Conservation (phyloP, 306 rosid species). For the Castanea sativa region DNA sequence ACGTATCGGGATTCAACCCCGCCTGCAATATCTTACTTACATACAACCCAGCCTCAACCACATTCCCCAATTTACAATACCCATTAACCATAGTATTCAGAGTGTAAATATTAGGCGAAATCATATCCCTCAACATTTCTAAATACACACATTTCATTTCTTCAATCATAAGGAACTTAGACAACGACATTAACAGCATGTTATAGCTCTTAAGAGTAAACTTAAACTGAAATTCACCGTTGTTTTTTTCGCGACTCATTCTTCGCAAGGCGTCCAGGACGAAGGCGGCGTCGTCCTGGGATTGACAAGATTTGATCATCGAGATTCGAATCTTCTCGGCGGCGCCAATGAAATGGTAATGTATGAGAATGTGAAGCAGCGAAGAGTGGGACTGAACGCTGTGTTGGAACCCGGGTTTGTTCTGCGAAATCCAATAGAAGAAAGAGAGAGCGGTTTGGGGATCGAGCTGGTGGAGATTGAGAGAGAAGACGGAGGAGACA, state of each 20-base stretch:
- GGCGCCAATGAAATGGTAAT: slow-evolving; percentile 38
- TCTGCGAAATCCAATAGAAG: slow-evolving; percentile 57
- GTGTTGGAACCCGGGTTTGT: slow-evolving; percentile 45
- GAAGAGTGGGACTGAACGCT: slow-evolving; percentile 45
- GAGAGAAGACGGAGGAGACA: slow-evolving; percentile 52
- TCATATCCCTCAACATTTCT: slow-evolving; percentile 52
- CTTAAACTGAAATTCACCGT: slow-evolving; percentile 30
- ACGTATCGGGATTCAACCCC: slow-evolving; percentile 56
- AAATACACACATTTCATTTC: slow-evolving; percentile 51
- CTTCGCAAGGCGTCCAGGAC: slow-evolving; percentile 46
- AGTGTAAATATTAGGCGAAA: slow-evolving; percentile 52
- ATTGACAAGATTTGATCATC: slow-evolving; percentile 52
- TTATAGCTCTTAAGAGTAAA: slow-evolving; percentile 65
- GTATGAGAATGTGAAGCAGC: slow-evolving; percentile 54
- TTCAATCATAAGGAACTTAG: slow-evolving; percentile 42
- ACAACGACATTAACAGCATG: slow-evolving; percentile 50
- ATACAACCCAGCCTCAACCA: slow-evolving; percentile 44
- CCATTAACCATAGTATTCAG: slow-evolving; percentile 68
- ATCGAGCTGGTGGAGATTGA: slow-evolving; percentile 30
- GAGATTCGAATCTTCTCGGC: slow-evolving; percentile 64
- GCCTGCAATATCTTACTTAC: slow-evolving; percentile 44
- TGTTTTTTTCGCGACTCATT: slow-evolving; percentile 23
- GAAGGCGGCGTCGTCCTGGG: slow-evolving; percentile 35
- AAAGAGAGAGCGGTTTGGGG: slow-evolving; percentile 65
- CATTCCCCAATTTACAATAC: slow-evolving; percentile 66